Percentiles rank a stretch among this genome's conserved stretches.
Evolutionary conservation across 1,284 basidiomycete species (phyloP).

Genomic region (Cystobasidium pallidum): DNA sequence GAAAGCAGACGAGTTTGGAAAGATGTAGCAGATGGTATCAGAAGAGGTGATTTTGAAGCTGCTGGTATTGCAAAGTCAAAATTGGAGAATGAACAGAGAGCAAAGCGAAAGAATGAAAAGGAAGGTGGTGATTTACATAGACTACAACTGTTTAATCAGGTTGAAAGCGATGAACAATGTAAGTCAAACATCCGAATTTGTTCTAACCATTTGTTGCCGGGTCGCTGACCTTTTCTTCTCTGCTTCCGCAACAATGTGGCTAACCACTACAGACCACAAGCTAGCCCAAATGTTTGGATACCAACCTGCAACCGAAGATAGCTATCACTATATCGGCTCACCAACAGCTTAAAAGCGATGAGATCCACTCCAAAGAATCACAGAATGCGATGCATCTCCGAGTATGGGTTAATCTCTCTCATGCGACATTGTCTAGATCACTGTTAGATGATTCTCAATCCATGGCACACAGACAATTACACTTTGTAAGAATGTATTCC

Average conservation of each 20-base stretch:
- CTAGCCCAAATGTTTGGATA: slow-evolving; percentile 42
- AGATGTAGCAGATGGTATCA: slow-evolving; percentile 85
- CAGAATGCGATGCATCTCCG: too few species aligned
- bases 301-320: slow-evolving; percentile 47
- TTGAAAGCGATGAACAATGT: slow-evolving; percentile 56
- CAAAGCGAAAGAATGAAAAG: slow-evolving; percentile 80
- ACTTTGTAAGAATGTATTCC: too few species aligned
- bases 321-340: slow-evolving; percentile 44
- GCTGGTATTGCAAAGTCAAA: slow-evolving; percentile 85
- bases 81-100: slow-evolving; percentile 94
- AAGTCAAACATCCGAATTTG: slow-evolving; percentile 11
- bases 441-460: not conserved
- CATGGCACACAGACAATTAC: too few species aligned
- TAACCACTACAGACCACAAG: slow-evolving; percentile 43
- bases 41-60: slow-evolving; percentile 86
- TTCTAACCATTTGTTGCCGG: too few species aligned
- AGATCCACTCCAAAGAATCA: too few species aligned
- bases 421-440: too few species aligned
- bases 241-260: too few species aligned
- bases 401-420: not conserved
- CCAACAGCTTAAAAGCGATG: not conserved
- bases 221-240: too few species aligned
- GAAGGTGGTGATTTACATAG: slow-evolving; percentile 74
- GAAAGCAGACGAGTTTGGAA: slow-evolving; percentile 88
- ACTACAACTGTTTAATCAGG: slow-evolving; percentile 55